Conservation (phyloP, 2,329 filamentous ascomycete species). For the Torrubiella hemipterigena region DNA sequence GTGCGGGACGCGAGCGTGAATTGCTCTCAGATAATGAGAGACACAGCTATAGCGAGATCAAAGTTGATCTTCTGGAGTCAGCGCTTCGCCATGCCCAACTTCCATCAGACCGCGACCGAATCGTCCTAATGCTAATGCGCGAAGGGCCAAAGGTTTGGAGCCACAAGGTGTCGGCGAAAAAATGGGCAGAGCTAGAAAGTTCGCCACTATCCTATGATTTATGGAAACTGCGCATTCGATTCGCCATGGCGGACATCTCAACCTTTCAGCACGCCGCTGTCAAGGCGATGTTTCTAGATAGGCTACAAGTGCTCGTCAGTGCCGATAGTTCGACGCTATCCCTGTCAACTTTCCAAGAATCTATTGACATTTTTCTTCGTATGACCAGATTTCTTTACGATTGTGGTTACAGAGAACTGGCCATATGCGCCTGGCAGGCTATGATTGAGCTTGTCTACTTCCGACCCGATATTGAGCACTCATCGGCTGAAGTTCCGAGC, state of each 20-base stretch:
- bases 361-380: conserved; percentile 61
- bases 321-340: conserved; percentile 2
- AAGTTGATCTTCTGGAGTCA: conserved; percentile 67
- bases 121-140: conserved; percentile 58
- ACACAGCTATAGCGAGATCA: conserved; percentile 64
- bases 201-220: conserved; percentile 35
- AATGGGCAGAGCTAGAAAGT: conserved; percentile 45
- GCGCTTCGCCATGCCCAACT: conserved; percentile 48
- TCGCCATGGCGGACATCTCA: conserved; percentile 55
- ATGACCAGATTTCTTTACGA: conserved; percentile 64
- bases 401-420: conserved; percentile 66
- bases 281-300: conserved; percentile 45
- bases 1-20: conserved; percentile 29
- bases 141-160: conserved; percentile 71
- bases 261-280: conserved; percentile 58
- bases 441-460: conserved; percentile 61
- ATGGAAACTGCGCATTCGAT: conserved; percentile 65
- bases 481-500: conserved; percentile 14
- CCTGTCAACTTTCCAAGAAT: conserved; percentile 14
- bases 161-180: conserved; percentile 41
- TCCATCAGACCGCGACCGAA: conserved; percentile 37
- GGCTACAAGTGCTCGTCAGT: conserved; percentile 19
- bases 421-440: conserved; percentile 73
- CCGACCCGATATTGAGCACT: conserved; percentile 28
- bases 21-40: conserved; percentile 46